Conservation (phyloP, 352 stramenopile genomes). For the Lagenidium sp. region DNA sequence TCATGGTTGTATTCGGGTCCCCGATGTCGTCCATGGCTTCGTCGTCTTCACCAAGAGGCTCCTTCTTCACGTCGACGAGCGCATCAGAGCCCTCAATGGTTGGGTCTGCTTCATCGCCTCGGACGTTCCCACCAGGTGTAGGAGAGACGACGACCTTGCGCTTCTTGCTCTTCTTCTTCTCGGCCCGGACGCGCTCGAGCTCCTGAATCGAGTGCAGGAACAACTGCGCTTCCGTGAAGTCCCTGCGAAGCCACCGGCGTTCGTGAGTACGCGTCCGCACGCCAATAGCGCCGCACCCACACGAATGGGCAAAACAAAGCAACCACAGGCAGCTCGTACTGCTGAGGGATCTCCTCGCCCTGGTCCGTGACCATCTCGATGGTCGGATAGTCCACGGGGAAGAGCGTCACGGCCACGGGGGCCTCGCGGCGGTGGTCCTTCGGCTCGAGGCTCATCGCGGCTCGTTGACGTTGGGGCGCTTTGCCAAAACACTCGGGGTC, state of each 20-base stretch:
- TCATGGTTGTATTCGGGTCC: neutral
- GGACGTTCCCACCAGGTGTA: conserved; percentile 15
- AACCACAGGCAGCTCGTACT: conserved; percentile 18
- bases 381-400: conserved; percentile 63
- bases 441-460: conserved; percentile 32
- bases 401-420: conserved; percentile 64
- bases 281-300: no score
- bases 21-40: neutral
- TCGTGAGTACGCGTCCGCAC: no score
- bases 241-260: conserved; percentile 22
- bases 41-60: neutral
- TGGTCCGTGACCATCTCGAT: conserved; percentile 77
- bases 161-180: conserved; percentile 63
- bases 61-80: neutral
- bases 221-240: conserved; percentile 76
- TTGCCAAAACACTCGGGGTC: neutral
- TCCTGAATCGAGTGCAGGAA: conserved; percentile 81
- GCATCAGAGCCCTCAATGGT: no score
- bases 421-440: conserved; percentile 22
- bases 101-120: conserved; percentile 6
- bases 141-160: conserved; percentile 11
- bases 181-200: conserved; percentile 45
- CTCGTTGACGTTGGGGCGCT: no score
- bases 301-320: neutral
- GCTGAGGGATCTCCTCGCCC: conserved; percentile 69